Evolutionary conservation across 2,329 filamentous ascomycete species (phyloP).

Genomic region (Parasarocladium wereldwijsianum): DNA sequence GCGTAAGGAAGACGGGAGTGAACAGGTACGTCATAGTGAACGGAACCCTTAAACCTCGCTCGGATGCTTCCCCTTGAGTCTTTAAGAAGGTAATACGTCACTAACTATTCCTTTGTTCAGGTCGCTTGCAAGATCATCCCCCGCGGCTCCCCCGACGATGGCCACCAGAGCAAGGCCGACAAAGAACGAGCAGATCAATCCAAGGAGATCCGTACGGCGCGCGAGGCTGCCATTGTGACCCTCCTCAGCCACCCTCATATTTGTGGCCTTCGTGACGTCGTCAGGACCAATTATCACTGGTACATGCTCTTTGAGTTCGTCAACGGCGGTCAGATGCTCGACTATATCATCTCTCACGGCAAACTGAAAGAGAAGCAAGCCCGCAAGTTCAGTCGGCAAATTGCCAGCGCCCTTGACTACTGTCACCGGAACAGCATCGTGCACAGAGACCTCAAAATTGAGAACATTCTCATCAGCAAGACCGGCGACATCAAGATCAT

Average conservation of each 20-base stretch:
- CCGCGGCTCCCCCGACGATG: conserved; percentile 75
- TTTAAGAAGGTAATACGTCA: conserved; percentile 7
- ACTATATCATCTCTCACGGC: conserved; percentile 98
- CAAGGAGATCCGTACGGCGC: conserved; percentile 86
- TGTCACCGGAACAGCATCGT: conserved; percentile 98
- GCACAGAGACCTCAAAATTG: conserved; percentile 93
- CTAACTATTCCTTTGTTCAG: conserved; percentile 35
- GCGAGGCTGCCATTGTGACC: conserved; percentile 92
- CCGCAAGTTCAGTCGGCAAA: conserved; percentile 92
- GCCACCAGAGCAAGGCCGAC: conserved; percentile 54
- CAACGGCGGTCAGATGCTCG: conserved; percentile 97
- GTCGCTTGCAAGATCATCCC: conserved; percentile 97
- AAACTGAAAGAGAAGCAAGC: conserved; percentile 97
- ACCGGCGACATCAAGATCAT: conserved; percentile 99
- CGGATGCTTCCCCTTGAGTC: conserved; percentile 4
- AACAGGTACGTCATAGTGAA: conserved; percentile 51
- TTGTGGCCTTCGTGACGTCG: conserved; percentile 87
- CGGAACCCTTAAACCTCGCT: conserved; percentile 4
- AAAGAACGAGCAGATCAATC: conserved; percentile 88
- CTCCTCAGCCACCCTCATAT: conserved; percentile 91
- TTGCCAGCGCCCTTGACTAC: conserved; percentile 91
- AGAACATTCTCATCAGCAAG: conserved; percentile 98
- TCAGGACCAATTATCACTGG: conserved; percentile 96
- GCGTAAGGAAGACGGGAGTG: conserved; percentile 74
- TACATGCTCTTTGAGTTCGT: conserved; percentile 99